Conservation (phyloP, 345 rosid genomes). For the Pistacia vera region DNA sequence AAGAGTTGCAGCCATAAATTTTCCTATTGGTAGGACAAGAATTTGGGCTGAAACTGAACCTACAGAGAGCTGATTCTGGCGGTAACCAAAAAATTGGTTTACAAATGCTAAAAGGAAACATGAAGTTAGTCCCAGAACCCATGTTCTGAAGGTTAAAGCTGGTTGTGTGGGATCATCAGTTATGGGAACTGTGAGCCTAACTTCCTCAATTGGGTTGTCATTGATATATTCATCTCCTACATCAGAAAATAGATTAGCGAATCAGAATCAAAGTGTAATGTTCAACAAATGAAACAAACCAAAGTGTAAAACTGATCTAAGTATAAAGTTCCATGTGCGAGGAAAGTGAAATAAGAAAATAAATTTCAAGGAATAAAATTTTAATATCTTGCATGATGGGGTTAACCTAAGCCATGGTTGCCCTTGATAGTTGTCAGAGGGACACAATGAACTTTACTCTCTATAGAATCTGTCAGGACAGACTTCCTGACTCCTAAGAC, state of each 20-base stretch:
- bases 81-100: slow-evolving; percentile 14
- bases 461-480: no score
- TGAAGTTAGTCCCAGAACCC: slow-evolving; percentile 12
- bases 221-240: background rate
- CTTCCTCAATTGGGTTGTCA: slow-evolving; percentile 22
- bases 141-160: slow-evolving; percentile 16
- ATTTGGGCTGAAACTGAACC: slow-evolving; percentile 9
- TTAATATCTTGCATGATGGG: no score
- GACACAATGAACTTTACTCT: no score
- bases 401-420: no score
- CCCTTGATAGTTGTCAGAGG: no score
- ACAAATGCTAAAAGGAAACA: slow-evolving; percentile 9
- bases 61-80: background rate
- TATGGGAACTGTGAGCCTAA: slow-evolving; percentile 2
- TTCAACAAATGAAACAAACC: no score
- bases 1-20: slow-evolving; percentile 42
- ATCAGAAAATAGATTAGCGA: background rate
- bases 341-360: no score
- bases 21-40: slow-evolving; percentile 9
- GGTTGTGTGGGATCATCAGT: background rate
- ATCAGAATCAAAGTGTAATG: background rate
- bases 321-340: no score
- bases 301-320: no score
- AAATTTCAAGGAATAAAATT: no score
- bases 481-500: no score